phyloP scores from a whole-genome alignment of 2,329 filamentous ascomycete genomes.

The Periconia macrospinosa region DNA sequence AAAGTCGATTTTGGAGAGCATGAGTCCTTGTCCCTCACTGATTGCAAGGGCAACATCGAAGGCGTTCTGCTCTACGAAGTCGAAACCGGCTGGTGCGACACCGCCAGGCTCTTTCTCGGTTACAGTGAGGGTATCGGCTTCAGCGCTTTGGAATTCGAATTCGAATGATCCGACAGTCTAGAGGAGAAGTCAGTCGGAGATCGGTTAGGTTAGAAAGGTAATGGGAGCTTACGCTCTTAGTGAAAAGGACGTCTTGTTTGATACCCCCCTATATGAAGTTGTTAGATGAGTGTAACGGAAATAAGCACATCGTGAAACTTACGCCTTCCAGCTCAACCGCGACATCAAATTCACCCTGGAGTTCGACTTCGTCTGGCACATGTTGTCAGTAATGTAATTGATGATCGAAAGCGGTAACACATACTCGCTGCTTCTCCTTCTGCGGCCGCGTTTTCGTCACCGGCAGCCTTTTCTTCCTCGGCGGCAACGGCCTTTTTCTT shows the following conservation, averaged over 20 bases:
- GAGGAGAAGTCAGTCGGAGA: background rate
- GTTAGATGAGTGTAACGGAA: background rate
- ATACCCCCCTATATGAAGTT: slow-evolving; percentile 14
- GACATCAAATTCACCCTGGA: slow-evolving; percentile 12
- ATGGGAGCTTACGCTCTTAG: slow-evolving; percentile 13
- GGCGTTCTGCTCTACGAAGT: slow-evolving; percentile 20
- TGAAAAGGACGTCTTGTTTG: slow-evolving; percentile 26
- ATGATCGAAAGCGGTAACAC: background rate
- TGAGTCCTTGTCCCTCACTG: slow-evolving; percentile 23
- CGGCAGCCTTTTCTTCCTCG: background rate
- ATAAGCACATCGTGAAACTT: background rate
- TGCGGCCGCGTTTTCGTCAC: background rate
- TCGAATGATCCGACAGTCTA: slow-evolving; percentile 25
- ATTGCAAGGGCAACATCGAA: slow-evolving; percentile 18
- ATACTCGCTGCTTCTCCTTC: slow-evolving; percentile 5
- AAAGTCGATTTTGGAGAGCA: slow-evolving; percentile 26
- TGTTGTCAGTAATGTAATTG: background rate
- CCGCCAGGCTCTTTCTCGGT: slow-evolving; percentile 19
- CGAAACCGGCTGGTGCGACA: slow-evolving; percentile 20
- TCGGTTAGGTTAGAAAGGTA: background rate
- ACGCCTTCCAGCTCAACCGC: slow-evolving; percentile 12
- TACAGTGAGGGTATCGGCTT: slow-evolving; percentile 21
- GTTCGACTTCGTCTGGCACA: slow-evolving; percentile 13
- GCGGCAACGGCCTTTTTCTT: slow-evolving; percentile 4
- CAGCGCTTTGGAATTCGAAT: slow-evolving; percentile 19